Evolutionary conservation across 805 yeast species (phyloP).

Genomic region (Candida pseudofarinosa): DNA sequence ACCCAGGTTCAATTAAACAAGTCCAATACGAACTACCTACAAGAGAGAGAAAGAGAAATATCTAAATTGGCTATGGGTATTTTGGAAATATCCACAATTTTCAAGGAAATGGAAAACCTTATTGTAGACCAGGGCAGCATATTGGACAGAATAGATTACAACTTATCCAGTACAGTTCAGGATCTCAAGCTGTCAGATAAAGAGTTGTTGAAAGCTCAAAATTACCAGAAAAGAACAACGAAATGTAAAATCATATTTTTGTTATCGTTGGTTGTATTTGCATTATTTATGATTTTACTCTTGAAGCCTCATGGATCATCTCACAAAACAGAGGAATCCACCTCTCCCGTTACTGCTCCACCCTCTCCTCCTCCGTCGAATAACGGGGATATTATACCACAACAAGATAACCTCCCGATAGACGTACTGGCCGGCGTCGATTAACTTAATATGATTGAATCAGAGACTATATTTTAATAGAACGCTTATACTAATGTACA

Average conservation of each 20-base stretch:
- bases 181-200: conserved; percentile 74
- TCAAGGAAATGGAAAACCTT: conserved; percentile 86
- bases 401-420: not conserved
- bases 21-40: conserved; percentile 31
- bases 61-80: conserved; percentile 91
- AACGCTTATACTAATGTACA: not conserved
- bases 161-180: conserved; percentile 72
- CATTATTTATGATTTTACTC: conserved; percentile 64
- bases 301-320: conserved; percentile 51
- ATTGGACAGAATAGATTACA: conserved; percentile 90
- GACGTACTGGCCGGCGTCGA: not conserved
- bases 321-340: conserved; percentile 26
- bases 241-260: conserved; percentile 86
- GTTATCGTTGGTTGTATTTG: conserved; percentile 64
- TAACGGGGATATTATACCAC: not conserved
- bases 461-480: no score
- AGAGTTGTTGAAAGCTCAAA: conserved; percentile 71
- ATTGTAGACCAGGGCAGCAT: conserved; percentile 95
- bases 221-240: conserved; percentile 81
- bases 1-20: conserved; percentile 20
- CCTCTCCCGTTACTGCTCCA: not conserved
- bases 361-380: not conserved
- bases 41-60: conserved; percentile 85
- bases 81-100: conserved; percentile 86
- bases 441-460: no score